phyloP scores from a whole-genome alignment of 305 asterid genomes.

The Fraxinus paxiana region DNA sequence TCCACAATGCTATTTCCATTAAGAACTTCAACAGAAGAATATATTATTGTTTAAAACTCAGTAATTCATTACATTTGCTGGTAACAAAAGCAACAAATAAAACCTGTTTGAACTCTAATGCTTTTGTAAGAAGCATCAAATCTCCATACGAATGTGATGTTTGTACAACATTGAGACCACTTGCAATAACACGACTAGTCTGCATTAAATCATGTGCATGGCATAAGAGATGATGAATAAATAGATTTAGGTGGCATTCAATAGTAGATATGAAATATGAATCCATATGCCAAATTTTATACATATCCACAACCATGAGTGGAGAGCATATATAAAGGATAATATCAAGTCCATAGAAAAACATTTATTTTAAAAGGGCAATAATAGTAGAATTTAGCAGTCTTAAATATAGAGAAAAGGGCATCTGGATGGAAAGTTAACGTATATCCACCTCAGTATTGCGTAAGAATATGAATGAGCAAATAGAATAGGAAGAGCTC shows the following conservation, averaged over 20 bases:
- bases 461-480: neutral
- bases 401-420: neutral
- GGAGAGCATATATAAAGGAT: neutral
- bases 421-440: neutral
- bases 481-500: neutral
- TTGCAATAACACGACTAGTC: conserved; percentile 72
- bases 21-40: neutral
- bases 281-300: neutral
- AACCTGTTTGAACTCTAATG: conserved; percentile 75
- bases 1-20: neutral
- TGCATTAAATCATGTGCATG: conserved; percentile 37
- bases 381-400: neutral
- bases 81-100: conserved; percentile 14
- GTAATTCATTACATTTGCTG: conserved; percentile 1
- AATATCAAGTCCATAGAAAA: neutral
- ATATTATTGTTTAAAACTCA: neutral
- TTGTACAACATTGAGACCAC: conserved; percentile 73
- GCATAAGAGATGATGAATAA: conserved; percentile 5
- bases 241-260: neutral
- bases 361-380: neutral
- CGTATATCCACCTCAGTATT: neutral
- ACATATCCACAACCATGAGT: neutral
- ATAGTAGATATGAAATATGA: neutral
- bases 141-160: conserved; percentile 85
- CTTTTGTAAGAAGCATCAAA: conserved; percentile 65